Evolutionary conservation across 441 rosid genomes (phyloP).

Genomic region (Macaranga tanarius): DNA sequence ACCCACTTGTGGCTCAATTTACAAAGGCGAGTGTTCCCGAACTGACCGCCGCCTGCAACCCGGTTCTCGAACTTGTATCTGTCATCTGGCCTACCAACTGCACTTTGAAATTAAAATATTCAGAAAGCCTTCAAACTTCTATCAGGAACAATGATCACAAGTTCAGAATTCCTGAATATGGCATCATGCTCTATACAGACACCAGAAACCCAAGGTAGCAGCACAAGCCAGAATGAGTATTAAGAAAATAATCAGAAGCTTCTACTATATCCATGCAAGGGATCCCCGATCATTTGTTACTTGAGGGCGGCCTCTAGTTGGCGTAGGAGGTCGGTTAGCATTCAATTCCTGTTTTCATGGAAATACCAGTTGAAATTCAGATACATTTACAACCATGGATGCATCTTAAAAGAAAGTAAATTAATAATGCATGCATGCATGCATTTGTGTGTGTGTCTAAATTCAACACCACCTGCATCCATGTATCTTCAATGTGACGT

Average conservation of each 20-base stretch:
- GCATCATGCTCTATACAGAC: constrained; percentile 48
- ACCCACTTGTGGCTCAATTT: constrained; percentile 51
- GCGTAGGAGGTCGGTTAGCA: constrained; percentile 94
- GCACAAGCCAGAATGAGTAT: constrained; percentile 32
- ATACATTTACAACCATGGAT: not conserved
- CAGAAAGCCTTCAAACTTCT: constrained; percentile 30
- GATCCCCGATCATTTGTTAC: constrained; percentile 78
- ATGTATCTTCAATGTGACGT: constrained; percentile 85
- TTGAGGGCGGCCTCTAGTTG: constrained; percentile 97
- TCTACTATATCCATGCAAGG: constrained; percentile 79
- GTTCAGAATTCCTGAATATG: constrained; percentile 32
- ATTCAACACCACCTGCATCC: constrained; percentile 84
- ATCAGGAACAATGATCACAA: constrained; percentile 20
- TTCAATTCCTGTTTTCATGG: constrained; percentile 70
- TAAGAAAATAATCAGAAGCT: constrained; percentile 27
- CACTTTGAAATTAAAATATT: constrained; percentile 25
- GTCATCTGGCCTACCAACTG: constrained; percentile 30
- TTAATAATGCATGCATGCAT: not conserved
- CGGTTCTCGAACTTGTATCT: constrained; percentile 31
- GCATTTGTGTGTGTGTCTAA: not conserved
- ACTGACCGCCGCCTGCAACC: constrained; percentile 33
- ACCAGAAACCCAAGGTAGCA: constrained; percentile 38
- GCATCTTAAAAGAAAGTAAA: not conserved
- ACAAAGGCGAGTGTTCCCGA: constrained; percentile 34
- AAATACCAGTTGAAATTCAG: constrained; percentile 7